These are phyloP conservation scores for Lyophyllum atratum DNA, from an alignment of 768 basidiomycete genomes.

Conservation along the genomic window DNA sequence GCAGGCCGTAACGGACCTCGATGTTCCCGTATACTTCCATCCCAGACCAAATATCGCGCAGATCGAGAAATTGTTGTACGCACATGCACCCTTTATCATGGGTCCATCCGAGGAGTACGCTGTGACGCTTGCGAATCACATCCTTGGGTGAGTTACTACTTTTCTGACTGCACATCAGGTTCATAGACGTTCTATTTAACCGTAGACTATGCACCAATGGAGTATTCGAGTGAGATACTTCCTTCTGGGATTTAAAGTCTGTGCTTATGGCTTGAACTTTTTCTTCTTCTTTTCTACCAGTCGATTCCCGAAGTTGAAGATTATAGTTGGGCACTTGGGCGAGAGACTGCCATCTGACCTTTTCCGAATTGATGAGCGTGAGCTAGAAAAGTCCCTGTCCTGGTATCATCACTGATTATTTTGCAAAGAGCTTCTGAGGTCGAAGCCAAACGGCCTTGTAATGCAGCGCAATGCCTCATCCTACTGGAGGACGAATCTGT, in stretches of 20 bases:
- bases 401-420: too few species aligned
- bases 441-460: conserved; percentile 29
- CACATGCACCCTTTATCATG: conserved; percentile 33
- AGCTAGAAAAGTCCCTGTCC: too few species aligned
- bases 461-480: conserved; percentile 39
- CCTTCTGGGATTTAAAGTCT: not conserved
- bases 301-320: conserved; percentile 40
- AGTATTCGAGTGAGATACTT: conserved; percentile 36
- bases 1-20: conserved; percentile 36
- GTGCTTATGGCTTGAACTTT: too few species aligned
- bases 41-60: conserved; percentile 32
- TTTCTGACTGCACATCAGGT: too few species aligned
- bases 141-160: conserved; percentile 31
- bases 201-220: conserved; percentile 36
- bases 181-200: too few species aligned
- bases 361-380: conserved; percentile 39
- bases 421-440: conserved; percentile 35
- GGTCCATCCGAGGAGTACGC: conserved; percentile 39
- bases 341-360: conserved; percentile 45
- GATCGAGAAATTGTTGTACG: conserved; percentile 26
- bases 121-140: conserved; percentile 39
- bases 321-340: conserved; percentile 45
- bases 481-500: conserved; percentile 41
- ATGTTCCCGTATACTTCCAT: conserved; percentile 42
- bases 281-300: conserved; percentile 17